Conservation (phyloP, 352 stramenopile genomes). For the Phytophthora tubulina region DNA sequence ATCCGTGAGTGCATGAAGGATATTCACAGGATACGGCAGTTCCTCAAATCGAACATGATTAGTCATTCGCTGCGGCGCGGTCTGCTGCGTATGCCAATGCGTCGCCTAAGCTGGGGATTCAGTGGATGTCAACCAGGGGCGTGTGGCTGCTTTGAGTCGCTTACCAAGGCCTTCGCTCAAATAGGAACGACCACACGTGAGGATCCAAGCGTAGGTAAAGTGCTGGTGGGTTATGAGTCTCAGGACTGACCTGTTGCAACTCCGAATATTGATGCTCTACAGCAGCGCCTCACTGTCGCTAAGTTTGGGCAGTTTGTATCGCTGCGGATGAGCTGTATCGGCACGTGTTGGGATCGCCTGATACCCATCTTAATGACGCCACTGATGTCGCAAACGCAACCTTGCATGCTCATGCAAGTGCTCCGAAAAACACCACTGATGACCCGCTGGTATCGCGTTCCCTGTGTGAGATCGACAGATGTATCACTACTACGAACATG, state of each 20-base stretch:
- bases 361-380: conserved; percentile 11
- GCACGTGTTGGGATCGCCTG: conserved; percentile 1
- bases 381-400: conserved; percentile 8
- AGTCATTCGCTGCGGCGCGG: conserved; percentile 8
- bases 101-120: conserved; percentile 28
- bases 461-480: background rate
- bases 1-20: background rate
- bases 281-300: background rate
- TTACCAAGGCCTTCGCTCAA: conserved; percentile 34
- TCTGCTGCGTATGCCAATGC: conserved; percentile 23
- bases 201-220: conserved; percentile 34
- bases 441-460: background rate
- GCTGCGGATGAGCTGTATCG: conserved; percentile 8
- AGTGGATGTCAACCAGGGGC: conserved; percentile 32
- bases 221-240: conserved; percentile 19
- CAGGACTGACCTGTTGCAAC: conserved; percentile 27
- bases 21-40: background rate
- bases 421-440: conserved; percentile 2
- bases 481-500: conserved; percentile 2
- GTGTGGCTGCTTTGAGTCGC: conserved; percentile 28
- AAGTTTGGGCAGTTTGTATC: conserved; percentile 20
- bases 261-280: conserved; percentile 10
- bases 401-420: background rate
- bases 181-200: conserved; percentile 35
- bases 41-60: conserved; percentile 3